A percentile compares a stretch with the other conserved stretches of the same genome.
Evolutionary conservation across 1,284 basidiomycete species (phyloP).

Genomic region (Tylopilus sp.): DNA sequence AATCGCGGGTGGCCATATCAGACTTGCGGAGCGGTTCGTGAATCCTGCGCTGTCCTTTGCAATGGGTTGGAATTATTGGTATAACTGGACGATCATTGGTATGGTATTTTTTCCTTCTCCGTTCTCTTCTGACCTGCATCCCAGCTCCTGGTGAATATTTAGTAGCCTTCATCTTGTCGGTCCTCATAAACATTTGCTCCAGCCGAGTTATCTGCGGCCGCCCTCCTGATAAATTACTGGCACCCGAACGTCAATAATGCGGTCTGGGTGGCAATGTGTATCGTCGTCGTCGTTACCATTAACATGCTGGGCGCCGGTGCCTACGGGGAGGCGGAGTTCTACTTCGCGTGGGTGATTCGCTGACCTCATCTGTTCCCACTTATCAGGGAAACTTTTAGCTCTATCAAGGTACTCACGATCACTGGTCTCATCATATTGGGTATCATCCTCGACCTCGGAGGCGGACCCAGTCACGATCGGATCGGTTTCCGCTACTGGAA

Average conservation of each 20-base stretch:
- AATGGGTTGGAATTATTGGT: constrained; percentile 72
- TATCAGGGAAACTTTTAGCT: constrained; percentile 29
- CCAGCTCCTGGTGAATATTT: constrained; percentile 28
- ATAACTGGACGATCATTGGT: constrained; percentile 57
- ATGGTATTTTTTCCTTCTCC: constrained; percentile 13
- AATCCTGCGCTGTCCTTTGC: constrained; percentile 67
- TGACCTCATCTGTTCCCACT: neutral
- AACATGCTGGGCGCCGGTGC: constrained; percentile 58
- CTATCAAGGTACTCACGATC: constrained; percentile 66
- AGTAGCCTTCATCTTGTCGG: neutral
- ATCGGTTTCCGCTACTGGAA: constrained; percentile 52
- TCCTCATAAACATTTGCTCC: constrained; percentile 6
- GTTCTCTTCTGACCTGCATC: constrained; percentile 3
- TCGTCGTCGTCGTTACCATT: constrained; percentile 61
- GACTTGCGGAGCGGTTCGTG: constrained; percentile 66
- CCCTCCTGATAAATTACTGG: constrained; percentile 67
- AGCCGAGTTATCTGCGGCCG: constrained; percentile 63
- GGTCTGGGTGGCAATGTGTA: constrained; percentile 61
- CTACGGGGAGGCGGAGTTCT: constrained; percentile 57
- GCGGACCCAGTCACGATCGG: constrained; percentile 51
- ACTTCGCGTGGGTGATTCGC: constrained; percentile 40
- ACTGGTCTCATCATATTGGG: constrained; percentile 42
- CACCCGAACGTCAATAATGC: constrained; percentile 47
- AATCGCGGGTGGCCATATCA: constrained; percentile 58
- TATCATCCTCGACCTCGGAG: constrained; percentile 53